These are phyloP conservation scores for Lactifluus hygrophoroides DNA, from an alignment of 768 basidiomycete species.

Conservation along the genomic window DNA sequence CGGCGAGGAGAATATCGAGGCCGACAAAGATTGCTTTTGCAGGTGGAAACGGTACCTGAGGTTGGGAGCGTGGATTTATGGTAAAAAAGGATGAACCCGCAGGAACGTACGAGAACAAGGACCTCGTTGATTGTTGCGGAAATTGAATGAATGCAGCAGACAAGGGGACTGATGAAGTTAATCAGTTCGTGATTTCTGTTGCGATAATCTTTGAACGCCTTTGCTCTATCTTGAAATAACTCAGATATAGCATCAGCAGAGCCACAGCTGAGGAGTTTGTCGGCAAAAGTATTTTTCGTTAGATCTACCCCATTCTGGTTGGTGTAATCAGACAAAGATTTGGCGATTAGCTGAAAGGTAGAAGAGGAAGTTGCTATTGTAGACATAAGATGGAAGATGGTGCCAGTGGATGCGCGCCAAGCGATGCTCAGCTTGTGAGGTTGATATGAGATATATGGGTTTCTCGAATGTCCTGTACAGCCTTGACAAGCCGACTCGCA, in stretches of 20 bases:
- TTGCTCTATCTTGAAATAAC: too few species aligned
- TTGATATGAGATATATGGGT: too few species aligned
- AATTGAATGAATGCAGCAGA: not conserved
- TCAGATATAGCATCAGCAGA: not conserved
- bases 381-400: too few species aligned
- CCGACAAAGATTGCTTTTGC: not conserved
- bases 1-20: not conserved
- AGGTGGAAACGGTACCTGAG: not conserved
- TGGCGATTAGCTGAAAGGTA: not conserved
- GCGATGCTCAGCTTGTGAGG: not conserved
- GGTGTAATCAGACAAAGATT: not conserved
- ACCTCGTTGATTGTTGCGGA: not conserved
- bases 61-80: not conserved
- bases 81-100: not conserved
- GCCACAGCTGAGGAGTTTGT: not conserved
- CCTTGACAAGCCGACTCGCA: too few species aligned
- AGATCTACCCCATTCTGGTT: not conserved
- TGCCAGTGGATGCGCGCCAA: not conserved
- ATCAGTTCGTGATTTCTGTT: not conserved
- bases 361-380: not conserved
- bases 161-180: not conserved
- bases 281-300: not conserved
- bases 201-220: too few species aligned
- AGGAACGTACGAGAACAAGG: not conserved
- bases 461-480: too few species aligned